phyloP scores from a whole-genome alignment of 2,329 filamentous ascomycete species.

The Zalaria sp. region DNA sequence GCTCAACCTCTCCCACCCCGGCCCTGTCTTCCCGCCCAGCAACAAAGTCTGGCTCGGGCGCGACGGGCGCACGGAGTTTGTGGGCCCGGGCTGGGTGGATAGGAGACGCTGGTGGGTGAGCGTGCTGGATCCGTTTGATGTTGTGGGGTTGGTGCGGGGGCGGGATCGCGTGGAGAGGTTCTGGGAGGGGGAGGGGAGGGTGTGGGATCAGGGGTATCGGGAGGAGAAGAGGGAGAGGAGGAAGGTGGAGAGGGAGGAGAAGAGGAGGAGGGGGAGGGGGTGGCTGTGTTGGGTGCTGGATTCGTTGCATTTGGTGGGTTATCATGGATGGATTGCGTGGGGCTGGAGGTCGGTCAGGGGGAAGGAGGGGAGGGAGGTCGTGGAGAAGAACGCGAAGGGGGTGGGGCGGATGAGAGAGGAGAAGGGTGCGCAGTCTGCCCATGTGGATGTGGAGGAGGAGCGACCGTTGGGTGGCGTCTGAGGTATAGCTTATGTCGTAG shows the following conservation, averaged over 20 bases:
- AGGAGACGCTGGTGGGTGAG: neutral
- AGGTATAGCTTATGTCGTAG: too few relatives aligned
- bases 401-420: too few relatives aligned
- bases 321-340: neutral
- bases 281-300: neutral
- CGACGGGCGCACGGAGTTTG: constrained; percentile 35
- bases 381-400: too few relatives aligned
- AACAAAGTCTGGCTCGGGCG: constrained; percentile 34
- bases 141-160: neutral
- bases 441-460: too few relatives aligned
- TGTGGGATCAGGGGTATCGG: neutral
- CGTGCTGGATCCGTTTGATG: neutral
- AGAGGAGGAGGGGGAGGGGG: neutral
- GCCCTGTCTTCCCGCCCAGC: constrained; percentile 30
- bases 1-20: constrained; percentile 36
- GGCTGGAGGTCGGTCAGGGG: too few relatives aligned
- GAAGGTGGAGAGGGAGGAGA: neutral
- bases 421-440: too few relatives aligned
- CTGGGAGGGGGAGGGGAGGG: neutral
- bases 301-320: neutral
- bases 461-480: too few relatives aligned
- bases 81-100: constrained; percentile 8
- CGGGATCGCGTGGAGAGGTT: neutral
- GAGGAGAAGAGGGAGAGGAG: neutral
- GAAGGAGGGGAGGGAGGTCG: too few relatives aligned